phyloP scores from a whole-genome alignment of 768 basidiomycete genomes.

The Boletus insuetus region DNA sequence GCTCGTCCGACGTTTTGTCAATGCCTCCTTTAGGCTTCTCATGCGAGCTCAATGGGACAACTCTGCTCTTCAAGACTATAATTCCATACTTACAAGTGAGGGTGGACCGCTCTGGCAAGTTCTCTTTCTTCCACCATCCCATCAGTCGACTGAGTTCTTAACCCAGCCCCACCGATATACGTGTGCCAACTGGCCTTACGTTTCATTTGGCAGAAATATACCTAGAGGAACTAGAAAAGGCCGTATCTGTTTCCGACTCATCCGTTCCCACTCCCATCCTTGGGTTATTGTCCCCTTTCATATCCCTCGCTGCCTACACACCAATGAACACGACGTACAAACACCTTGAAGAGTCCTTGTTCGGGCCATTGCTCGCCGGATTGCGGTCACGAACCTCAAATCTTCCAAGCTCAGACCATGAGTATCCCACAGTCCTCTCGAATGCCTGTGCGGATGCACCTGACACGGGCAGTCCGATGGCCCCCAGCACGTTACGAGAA shows the following conservation, averaged over 20 bases:
- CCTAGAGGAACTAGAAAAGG: constrained; percentile 83
- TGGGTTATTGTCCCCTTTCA: constrained; percentile 65
- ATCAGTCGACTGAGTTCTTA: constrained; percentile 2
- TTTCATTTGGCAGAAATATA: constrained; percentile 91
- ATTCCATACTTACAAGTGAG: constrained; percentile 57
- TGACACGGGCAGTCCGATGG: constrained; percentile 36
- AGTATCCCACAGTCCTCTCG: constrained; percentile 44
- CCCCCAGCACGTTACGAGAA: constrained; percentile 42
- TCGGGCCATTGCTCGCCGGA: constrained; percentile 65
- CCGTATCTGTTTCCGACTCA: constrained; percentile 31
- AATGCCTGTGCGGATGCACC: constrained; percentile 54
- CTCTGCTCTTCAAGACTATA: constrained; percentile 55
- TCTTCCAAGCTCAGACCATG: constrained; percentile 33
- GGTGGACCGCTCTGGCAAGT: constrained; percentile 85
- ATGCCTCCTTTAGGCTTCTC: constrained; percentile 81
- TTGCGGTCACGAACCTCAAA: constrained; percentile 41
- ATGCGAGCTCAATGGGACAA: constrained; percentile 67
- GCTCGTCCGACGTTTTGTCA: constrained; percentile 85
- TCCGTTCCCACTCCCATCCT: constrained; percentile 47
- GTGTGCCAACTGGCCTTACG: constrained; percentile 73
- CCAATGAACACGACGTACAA: constrained; percentile 62
- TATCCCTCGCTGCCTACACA: constrained; percentile 67
- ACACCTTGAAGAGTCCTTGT: constrained; percentile 65
- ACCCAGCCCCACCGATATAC: constrained; percentile 61
- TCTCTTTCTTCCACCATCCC: neutral